Base-by-base conservation (phyloP, 768 basidiomycete species). In the Hypholoma fasciculare region DNA sequence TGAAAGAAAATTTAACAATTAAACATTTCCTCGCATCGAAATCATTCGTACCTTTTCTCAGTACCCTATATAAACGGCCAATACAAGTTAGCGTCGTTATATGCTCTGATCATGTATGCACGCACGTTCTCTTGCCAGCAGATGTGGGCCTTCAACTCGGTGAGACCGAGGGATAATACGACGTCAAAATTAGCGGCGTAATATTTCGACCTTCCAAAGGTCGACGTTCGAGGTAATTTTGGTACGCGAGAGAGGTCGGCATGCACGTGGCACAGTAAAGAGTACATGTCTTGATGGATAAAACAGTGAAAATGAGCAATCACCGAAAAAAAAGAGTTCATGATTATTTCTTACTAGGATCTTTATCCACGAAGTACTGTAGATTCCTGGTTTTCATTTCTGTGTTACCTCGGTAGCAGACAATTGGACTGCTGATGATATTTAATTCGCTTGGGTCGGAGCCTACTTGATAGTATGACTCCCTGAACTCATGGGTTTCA, bases 91-190 rank as follows among this genome's bases (percentile, higher is more conserved):
- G n/a, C n/a, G n/a, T n/a, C n/a, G n/a, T n/a, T n/a, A n/a, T n/a
- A n/a, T n/a, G n/a, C n/a, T n/a, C n/a, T n/a, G n/a, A n/a, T n/a
- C 23, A 48, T 39, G n/a, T 7, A 37, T n/a, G 26, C 12, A 75
- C 80, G 4, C 61, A 82, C 82, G 52, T 76, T 72, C 40, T 82
- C 79, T 54, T 67, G 60, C 82, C 82, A 83, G 43, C 69, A 65
- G 51, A 83, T 71, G 48, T 79, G 74, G 0, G 80, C 82, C 56
- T 71, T 76, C 57, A 82, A 64, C 59, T 83, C 82, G 0, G 82
- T 81, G 43, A 80, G 63, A 8, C 82, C 82, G 46, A 83, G 78
- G 3, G 75, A 70, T 26, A 83, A 58, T 14, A 81, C 65, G 1
- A 83, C 65, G 9, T 76, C 72, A 50, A 66, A 76, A 1, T 67